Conservation (phyloP, 768 basidiomycete species). For the Pholiota molesta region DNA sequence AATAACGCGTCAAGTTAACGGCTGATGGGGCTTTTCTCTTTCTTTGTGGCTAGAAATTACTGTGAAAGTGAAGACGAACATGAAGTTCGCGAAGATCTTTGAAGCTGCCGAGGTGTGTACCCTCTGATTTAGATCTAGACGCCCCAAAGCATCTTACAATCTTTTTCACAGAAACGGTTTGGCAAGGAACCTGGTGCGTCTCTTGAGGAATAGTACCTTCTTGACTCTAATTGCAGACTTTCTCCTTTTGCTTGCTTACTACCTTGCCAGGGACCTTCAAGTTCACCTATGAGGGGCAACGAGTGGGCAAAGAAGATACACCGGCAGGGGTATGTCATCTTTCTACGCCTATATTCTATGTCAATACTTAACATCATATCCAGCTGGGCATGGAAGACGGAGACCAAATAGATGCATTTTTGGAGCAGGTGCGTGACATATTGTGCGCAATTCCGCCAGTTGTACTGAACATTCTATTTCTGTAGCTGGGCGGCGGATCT, state of each 20-base stretch:
- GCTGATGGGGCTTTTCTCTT: not conserved
- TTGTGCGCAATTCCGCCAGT: not conserved
- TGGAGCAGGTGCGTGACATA: slow-evolving; percentile 48
- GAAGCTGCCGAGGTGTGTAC: slow-evolving; percentile 63
- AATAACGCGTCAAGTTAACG: not conserved
- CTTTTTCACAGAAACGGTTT: slow-evolving; percentile 53
- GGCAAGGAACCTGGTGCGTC: slow-evolving; percentile 54
- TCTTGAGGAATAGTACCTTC: not conserved
- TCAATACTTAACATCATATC: not conserved
- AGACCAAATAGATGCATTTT: slow-evolving; percentile 61
- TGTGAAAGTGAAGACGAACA: slow-evolving; percentile 67
- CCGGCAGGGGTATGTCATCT: slow-evolving; percentile 50
- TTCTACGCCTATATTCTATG: not conserved
- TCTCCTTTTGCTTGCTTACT: not conserved
- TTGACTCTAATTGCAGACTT: not conserved
- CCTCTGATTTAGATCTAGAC: not conserved
- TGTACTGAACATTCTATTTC: not conserved
- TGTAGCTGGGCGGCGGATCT: slow-evolving; percentile 23
- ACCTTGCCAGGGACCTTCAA: slow-evolving; percentile 58
- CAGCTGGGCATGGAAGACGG: slow-evolving; percentile 64
- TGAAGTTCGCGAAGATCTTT: slow-evolving; percentile 68
- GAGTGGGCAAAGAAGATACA: slow-evolving; percentile 51
- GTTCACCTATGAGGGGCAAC: slow-evolving; percentile 58
- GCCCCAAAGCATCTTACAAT: not conserved
- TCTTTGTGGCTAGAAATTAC: slow-evolving; percentile 49